phyloP scores from a whole-genome alignment of 495 filamentous ascomycete species.

The Schizothecium vesticola region DNA sequence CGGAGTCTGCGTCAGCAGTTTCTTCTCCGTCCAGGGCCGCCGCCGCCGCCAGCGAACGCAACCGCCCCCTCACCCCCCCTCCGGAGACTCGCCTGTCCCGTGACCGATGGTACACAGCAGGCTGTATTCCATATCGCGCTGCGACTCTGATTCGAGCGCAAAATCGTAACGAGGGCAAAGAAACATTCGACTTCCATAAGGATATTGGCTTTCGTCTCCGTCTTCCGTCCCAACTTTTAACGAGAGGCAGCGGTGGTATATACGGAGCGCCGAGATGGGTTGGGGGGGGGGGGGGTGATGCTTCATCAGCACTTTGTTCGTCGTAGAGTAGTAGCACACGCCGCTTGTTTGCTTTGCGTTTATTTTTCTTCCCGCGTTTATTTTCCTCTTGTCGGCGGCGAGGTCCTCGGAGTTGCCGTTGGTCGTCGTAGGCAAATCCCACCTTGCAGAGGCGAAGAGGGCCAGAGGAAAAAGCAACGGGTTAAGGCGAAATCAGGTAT shows the following conservation, averaged over 20 bases:
- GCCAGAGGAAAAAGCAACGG: not conserved
- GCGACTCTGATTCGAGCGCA: not conserved
- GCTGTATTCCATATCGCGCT: not conserved
- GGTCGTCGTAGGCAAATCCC: not conserved
- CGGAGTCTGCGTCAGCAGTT: not conserved
- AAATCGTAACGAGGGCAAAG: not conserved
- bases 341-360: not conserved
- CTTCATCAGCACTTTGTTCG: not conserved
- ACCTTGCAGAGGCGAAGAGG: not conserved
- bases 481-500: not conserved
- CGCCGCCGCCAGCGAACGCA: not conserved
- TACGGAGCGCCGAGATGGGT: not conserved
- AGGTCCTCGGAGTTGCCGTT: not conserved
- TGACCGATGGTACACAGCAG: not conserved
- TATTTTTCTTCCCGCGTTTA: not conserved
- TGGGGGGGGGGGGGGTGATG: no score
- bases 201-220: not conserved
- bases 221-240: not conserved
- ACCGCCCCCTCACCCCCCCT: not conserved
- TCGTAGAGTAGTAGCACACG: not conserved
- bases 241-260: not conserved
- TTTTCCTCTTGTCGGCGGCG: not conserved
- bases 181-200: not conserved
- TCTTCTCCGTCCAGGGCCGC: not conserved
- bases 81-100: not conserved